These are phyloP conservation scores for Dendrobium catenatum DNA, from an alignment of 106 monocot species.

Conservation along the genomic window DNA sequence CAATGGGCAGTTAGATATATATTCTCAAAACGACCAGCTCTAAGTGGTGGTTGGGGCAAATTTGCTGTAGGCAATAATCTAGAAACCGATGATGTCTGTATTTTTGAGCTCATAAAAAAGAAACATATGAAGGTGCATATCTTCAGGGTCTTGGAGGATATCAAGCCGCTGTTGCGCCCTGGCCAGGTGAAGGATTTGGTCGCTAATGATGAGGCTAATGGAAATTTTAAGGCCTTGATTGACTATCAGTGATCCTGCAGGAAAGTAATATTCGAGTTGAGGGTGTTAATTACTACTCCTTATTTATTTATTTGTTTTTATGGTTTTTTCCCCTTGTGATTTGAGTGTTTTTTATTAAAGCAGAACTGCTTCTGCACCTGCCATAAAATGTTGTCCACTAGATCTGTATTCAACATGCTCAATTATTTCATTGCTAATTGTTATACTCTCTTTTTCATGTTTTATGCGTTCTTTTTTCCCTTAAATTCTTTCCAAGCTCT, in stretches of 20 bases:
- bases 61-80: slow-evolving; percentile 43
- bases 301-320: not conserved
- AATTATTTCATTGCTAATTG: not conserved
- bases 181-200: not conserved
- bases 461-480: not conserved
- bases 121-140: slow-evolving; percentile 46
- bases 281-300: not conserved
- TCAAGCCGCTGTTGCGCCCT: slow-evolving; percentile 26
- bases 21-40: slow-evolving; percentile 8
- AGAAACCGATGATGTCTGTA: slow-evolving; percentile 45
- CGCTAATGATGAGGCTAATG: not conserved
- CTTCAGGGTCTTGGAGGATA: slow-evolving; percentile 49
- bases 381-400: not conserved
- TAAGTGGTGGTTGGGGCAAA: slow-evolving; percentile 59
- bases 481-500: not conserved
- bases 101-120: slow-evolving; percentile 44
- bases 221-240: not conserved
- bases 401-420: not conserved
- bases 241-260: not conserved
- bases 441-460: not conserved
- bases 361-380: not conserved
- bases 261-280: not conserved
- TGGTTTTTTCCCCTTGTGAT: not conserved
- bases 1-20: slow-evolving; percentile 39
- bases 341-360: not conserved